phyloP scores from a whole-genome alignment of 768 basidiomycete genomes.

The Dioszegia hungarica region DNA sequence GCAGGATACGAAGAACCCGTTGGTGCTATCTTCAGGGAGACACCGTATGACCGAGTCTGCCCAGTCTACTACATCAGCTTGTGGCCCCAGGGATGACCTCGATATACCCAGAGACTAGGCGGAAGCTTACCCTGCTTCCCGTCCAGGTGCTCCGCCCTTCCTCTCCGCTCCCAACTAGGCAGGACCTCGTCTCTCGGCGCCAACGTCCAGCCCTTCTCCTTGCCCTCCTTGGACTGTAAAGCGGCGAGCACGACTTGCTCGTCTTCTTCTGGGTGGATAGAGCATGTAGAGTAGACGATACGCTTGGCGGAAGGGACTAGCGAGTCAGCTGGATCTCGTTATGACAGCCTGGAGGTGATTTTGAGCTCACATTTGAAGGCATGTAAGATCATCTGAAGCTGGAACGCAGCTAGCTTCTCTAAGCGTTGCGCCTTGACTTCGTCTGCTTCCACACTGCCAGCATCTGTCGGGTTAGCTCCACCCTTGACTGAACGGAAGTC shows the following conservation, averaged over 20 bases:
- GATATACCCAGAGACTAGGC: no score
- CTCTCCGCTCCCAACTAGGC: constrained; percentile 77
- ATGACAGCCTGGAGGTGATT: neutral
- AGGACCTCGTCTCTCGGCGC: constrained; percentile 66
- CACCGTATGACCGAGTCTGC: constrained; percentile 49
- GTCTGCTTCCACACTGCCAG: constrained; percentile 52
- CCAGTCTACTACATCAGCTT: constrained; percentile 51
- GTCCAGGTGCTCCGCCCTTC: constrained; percentile 63
- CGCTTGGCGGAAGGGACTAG: constrained; percentile 71
- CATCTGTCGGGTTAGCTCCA: constrained; percentile 54
- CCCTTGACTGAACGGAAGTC: no score
- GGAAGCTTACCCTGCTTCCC: constrained; percentile 56
- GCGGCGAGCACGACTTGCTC: constrained; percentile 80
- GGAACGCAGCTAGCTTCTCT: constrained; percentile 78
- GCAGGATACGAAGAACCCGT: constrained; percentile 98
- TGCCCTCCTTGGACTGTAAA: constrained; percentile 67
- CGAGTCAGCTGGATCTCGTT: constrained; percentile 1
- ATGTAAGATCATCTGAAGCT: constrained; percentile 83
- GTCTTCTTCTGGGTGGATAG: constrained; percentile 83
- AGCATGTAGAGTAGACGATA: constrained; percentile 98
- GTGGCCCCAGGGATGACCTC: neutral
- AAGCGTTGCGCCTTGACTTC: constrained; percentile 60
- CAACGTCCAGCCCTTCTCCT: constrained; percentile 59
- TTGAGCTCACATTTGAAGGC: constrained; percentile 79
- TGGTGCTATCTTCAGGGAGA: constrained; percentile 65